phyloP scores from a whole-genome alignment of 176 grass and related monocot species.

The Chloris gayana region DNA sequence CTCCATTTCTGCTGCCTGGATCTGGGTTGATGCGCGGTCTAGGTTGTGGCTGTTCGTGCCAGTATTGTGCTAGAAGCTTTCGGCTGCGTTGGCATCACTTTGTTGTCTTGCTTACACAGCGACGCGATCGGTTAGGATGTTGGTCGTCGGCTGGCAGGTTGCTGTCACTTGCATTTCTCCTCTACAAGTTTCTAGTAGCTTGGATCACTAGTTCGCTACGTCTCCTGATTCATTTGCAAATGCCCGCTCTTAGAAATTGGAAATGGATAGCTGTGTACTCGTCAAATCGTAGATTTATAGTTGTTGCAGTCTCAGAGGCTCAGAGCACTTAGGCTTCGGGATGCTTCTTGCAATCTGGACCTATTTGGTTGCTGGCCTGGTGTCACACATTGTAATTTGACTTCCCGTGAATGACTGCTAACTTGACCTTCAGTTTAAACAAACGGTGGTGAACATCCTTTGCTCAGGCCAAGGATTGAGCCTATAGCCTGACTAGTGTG shows the following conservation, averaged over 20 bases:
- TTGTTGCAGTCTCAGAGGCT: constrained; percentile 6
- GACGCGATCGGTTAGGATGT: constrained; percentile 28
- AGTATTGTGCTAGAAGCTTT: constrained; percentile 12
- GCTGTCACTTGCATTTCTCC: constrained; percentile 27
- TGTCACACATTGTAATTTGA: not conserved
- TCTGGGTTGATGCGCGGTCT: constrained; percentile 35
- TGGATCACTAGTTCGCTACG: not conserved
- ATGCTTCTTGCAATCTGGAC: not conserved
- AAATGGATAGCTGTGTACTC: not conserved
- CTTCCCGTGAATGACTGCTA: not conserved
- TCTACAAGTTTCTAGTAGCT: not conserved
- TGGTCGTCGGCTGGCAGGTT: constrained; percentile 16
- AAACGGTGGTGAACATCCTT: not conserved
- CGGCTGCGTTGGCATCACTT: not conserved
- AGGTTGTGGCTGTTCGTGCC: constrained; percentile 7
- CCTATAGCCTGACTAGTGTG: not conserved
- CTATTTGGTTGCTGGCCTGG: not conserved
- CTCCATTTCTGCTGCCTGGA: constrained; percentile 32
- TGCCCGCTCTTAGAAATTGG: not conserved
- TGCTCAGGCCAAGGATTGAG: not conserved
- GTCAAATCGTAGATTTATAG: not conserved
- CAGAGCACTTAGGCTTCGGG: not conserved
- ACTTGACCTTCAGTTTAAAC: not conserved
- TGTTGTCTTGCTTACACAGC: not conserved
- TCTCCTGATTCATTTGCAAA: constrained; percentile 2